Base-by-base conservation (phyloP, 208 protist species). In the Crithidia brevicula region DNA sequence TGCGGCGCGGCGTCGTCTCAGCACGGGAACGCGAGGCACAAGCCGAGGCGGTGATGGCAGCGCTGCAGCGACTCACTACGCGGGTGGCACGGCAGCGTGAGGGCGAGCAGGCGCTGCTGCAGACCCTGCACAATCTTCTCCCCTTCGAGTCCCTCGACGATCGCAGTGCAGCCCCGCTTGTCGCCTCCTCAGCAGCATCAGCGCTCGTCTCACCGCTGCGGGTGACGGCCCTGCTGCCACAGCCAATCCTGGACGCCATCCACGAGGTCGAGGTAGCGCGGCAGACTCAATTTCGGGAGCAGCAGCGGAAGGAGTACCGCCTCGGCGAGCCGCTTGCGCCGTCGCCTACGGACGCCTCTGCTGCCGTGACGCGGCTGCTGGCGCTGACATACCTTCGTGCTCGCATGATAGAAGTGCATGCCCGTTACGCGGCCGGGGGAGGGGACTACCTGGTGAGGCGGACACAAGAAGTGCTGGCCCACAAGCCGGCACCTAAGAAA, bases 51-150 rank as follows among this genome's bases (percentile, higher is more conserved):
- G 53, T 71, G 20, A 27, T 60, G 43, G 18, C 23, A 15, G 52
- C 65, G 11, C 65, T 71, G 42, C 53, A 50, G 42, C 65, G 45
- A 27, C 40, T 71, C 42, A 45, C 65, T 2, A 23, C n/a, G n/a
- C 10, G 16, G 31, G 45, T 53, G n/a, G 27, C 5, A 15, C 42
- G 45, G 15, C 5, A 36, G 45, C 10, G 33, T 4, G 52, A 50
- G 30, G 13, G 13, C 1, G 65, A 71, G 7, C 9, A 42, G 28
- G 53, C 53, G 22, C 33, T 71, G 3, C 28, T 62, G 10, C 20
- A 25, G 38, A 62, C 31, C 11, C 53, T 71, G 1, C 31, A 13
- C 5, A 28, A 43, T 10, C 53, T 71, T 4, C 40, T 58, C 0
- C 36, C 52, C 2, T 59, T 57, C 30, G 65, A 62, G 54, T 53